Evolutionary conservation across 768 basidiomycete species (phyloP).

Genomic region (Hericium coralloides): DNA sequence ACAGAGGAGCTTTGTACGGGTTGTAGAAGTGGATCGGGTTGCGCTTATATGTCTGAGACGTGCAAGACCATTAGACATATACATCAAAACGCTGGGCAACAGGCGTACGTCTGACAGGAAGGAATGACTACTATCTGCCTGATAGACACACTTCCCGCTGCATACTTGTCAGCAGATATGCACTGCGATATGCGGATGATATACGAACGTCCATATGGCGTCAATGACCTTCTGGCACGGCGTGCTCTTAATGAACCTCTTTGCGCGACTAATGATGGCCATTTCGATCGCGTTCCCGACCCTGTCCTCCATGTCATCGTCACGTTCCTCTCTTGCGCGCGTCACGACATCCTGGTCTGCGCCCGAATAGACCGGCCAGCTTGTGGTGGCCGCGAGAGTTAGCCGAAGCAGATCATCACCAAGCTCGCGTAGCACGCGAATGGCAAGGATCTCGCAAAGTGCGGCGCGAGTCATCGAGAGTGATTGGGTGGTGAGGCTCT

Average conservation of each 20-base stretch:
- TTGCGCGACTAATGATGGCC: conserved; percentile 82
- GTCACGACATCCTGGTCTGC: conserved; percentile 52
- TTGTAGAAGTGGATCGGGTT: conserved; percentile 92
- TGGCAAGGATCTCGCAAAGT: conserved; percentile 88
- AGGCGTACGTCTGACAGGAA: conserved; percentile 77
- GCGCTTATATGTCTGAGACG: conserved; percentile 80
- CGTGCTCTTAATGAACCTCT: conserved; percentile 82
- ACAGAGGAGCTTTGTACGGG: conserved; percentile 85
- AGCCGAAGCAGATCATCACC: conserved; percentile 62
- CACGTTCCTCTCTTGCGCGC: conserved; percentile 55
- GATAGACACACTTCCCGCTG: conserved; percentile 90
- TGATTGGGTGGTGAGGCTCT: conserved; percentile 56
- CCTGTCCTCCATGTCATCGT: conserved; percentile 57
- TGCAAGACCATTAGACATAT: neutral
- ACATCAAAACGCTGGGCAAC: neutral
- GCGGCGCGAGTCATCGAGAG: conserved; percentile 68
- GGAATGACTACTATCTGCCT: conserved; percentile 78
- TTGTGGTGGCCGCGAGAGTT: conserved; percentile 63
- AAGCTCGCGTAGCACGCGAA: conserved; percentile 64
- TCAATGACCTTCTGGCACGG: conserved; percentile 88
- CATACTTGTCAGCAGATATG: conserved; percentile 13
- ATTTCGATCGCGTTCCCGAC: conserved; percentile 91
- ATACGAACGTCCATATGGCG: conserved; percentile 63
- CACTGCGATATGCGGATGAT: neutral
- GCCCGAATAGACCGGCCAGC: conserved; percentile 75